Evolutionary conservation across 228 moss, liverwort and hornwort genomes (phyloP), one percentile per base, ranked within the genome.

Genomic region (Sphagnum magellanicum): DNA sequence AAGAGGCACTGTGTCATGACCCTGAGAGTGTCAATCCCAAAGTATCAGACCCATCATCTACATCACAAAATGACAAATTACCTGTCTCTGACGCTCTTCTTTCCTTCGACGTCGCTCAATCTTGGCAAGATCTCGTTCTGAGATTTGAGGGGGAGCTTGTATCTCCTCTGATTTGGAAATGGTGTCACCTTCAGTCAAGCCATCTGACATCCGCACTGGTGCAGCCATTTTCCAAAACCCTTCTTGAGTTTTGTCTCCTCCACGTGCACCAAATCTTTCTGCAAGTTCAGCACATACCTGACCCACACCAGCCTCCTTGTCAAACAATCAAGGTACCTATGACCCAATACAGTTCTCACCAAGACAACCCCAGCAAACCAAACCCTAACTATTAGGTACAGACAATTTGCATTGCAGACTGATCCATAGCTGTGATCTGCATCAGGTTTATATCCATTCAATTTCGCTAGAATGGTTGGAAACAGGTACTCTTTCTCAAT

Each of bases 181-280:
- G 17, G 81, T 79, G 71, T 90, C 92, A 66, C 79, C 76, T 51
- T 92, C 94, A 59, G 84, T 81, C 90, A 98, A 88, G 16, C 98
- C 98, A 83, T 93, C 92, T 69, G 89, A 94, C 98, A 98, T 98
- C 74, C 98, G 85, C 51, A 98, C 90, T 60, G 98, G 93, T 10
- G 90, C 89, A 52, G 90, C 94, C 77, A 98, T 82, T 81, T 84
- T 98, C 46, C 94, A 87, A 66, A 85, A 98, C 53, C 90, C 92
- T 72, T 87, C 94, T 62, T 87, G 79, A 60, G 87, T 78, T 71
- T 86, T 91, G 16, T 79, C 84, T 70, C 87, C 87, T 78, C 94
- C 87, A 71, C 98, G 82, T 63, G 86, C 83, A 78, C 91, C 98
- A 78, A 92, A 98, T 60, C 82, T 87, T 58, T 80, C 81, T 66